Evolutionary conservation across 2,329 filamentous ascomycete species (phyloP).

Genomic region (Neonectria coccinea): DNA sequence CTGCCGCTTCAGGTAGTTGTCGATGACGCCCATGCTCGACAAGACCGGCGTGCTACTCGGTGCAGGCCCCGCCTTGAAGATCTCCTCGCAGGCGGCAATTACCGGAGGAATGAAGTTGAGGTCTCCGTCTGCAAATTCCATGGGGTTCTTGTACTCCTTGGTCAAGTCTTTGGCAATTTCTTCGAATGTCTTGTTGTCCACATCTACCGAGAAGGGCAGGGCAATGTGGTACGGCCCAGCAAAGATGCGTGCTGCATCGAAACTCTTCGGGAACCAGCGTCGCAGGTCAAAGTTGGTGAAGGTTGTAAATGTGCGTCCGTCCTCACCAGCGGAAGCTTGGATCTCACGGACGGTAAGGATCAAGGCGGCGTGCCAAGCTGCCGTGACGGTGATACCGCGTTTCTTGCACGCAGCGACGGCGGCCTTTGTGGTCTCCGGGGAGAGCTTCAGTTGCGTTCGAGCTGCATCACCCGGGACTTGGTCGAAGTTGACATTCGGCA

Average conservation of each 20-base stretch:
- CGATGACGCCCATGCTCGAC: neutral
- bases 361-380: no score
- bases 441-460: no score
- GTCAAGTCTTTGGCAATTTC: neutral
- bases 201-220: neutral
- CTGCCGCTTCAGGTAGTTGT: neutral
- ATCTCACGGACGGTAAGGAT: neutral
- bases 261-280: neutral
- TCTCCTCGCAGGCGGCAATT: neutral
- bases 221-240: neutral
- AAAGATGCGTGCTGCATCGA: neutral
- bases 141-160: neutral
- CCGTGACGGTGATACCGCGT: no score
- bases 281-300: neutral
- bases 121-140: neutral
- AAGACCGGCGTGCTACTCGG: neutral
- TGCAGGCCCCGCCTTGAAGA: neutral
- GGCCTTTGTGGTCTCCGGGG: no score
- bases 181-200: neutral
- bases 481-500: no score
- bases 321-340: neutral
- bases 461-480: no score
- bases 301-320: neutral
- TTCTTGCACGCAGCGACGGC: no score
- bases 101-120: neutral